Conservation (phyloP, 2,329 filamentous ascomycete species). For the Escovopsis sp. region DNA sequence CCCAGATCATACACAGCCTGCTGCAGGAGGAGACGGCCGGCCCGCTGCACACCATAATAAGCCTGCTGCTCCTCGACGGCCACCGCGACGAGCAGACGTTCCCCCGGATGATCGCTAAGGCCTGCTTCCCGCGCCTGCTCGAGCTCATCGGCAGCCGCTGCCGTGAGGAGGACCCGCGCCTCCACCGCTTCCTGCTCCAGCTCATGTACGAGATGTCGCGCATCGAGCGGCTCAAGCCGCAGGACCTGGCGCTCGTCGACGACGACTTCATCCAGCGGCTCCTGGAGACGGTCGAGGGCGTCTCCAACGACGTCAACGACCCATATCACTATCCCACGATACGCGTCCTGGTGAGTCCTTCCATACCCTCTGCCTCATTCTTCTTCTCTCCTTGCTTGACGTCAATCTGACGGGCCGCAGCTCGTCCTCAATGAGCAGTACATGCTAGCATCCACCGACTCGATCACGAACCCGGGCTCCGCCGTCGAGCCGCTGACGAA, state of each 20-base stretch:
- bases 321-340: slow-evolving; percentile 95
- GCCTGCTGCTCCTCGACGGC: slow-evolving; percentile 77
- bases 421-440: slow-evolving; percentile 97
- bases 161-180: slow-evolving; percentile 48
- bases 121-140: slow-evolving; percentile 68
- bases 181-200: slow-evolving; percentile 73
- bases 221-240: slow-evolving; percentile 62
- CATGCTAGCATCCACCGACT: slow-evolving; percentile 59
- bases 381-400: too few relatives aligned
- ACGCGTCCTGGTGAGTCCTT: slow-evolving; percentile 61
- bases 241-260: slow-evolving; percentile 61
- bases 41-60: slow-evolving; percentile 68
- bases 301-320: slow-evolving; percentile 76
- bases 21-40: slow-evolving; percentile 74
- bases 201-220: slow-evolving; percentile 93
- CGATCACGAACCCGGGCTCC: slow-evolving; percentile 22
- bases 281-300: slow-evolving; percentile 73
- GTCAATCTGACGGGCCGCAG: slow-evolving; percentile 27
- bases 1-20: slow-evolving; percentile 82
- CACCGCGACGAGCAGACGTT: slow-evolving; percentile 63
- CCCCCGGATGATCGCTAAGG: slow-evolving; percentile 73
- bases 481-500: slow-evolving; percentile 55
- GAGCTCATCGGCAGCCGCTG: slow-evolving; percentile 59
- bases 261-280: slow-evolving; percentile 75
- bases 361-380: background rate